Conservation (phyloP, 2,329 filamentous ascomycete species). For the Didymella arachidicola region DNA sequence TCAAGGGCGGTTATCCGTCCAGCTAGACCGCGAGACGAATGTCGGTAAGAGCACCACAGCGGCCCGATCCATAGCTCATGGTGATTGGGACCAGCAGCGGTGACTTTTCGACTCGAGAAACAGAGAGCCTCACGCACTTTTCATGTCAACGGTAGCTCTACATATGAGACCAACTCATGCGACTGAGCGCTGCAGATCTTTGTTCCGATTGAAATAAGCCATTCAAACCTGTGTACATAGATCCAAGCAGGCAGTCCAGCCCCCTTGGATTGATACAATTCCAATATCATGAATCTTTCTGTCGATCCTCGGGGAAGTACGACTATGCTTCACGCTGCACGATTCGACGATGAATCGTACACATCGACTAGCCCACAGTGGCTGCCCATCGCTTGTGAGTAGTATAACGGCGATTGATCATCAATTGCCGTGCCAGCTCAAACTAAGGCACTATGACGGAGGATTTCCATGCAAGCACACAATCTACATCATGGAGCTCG, state of each 20-base stretch:
- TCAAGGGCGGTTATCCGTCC: background rate
- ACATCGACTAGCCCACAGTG: background rate
- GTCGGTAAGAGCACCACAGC: background rate
- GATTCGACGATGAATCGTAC: background rate
- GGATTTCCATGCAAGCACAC: background rate
- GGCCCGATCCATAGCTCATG: background rate
- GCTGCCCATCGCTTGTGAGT: background rate
- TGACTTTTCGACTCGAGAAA: background rate
- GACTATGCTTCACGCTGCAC: background rate
- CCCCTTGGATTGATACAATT: background rate
- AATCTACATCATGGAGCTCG: background rate
- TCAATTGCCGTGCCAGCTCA: background rate
- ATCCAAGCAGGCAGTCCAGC: background rate
- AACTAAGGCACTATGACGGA: background rate
- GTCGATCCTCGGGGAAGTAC: background rate
- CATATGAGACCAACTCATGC: background rate
- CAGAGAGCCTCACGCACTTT: background rate
- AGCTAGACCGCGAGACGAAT: background rate
- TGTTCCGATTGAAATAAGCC: background rate
- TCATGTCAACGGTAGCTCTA: background rate
- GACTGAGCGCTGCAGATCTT: background rate
- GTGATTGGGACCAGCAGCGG: background rate
- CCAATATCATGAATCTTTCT: background rate
- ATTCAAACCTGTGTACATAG: background rate
- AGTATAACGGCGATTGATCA: background rate